Evolutionary conservation across 164 flowering plant species (phyloP), one percentile per base, ranked within the genome.

Genomic region (Vitis rupestris): DNA sequence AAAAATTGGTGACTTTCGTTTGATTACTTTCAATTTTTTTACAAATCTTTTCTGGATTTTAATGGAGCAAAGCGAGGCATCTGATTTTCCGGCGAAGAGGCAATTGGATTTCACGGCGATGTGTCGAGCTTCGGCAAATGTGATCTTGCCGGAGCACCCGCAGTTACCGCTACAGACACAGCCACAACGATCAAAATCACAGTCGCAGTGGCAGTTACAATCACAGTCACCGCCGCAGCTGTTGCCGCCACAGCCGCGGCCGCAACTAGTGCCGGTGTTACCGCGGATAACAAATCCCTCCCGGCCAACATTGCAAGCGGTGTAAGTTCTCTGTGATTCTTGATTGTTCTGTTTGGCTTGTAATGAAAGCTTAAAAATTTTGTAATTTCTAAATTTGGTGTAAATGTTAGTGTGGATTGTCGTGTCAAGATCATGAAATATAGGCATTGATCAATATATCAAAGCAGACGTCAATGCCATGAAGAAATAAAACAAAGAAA

Each of bases 21-120:
- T 64, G 8, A 17, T 8, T 11, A 12, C 15, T 30, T 50, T 44
- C 27, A 49, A 44, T 63, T 11, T 27, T 13, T 30, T 56, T 30
- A 37, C 9, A 30, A 19, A 56, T 48, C 13, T 31, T 31, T 30
- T 19, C 4, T 4, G 49, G 50, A 61, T n/a, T 55, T 11, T 59
- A 50, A 79, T 77, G 82, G 82, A 82, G 78, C 65, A 78, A 57
- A 66, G 69, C n/a, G 78, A 81, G 58, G 69, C 68, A 23, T 71
- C 70, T 2, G 75, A 76, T 50, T 67, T 79, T 10, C 73, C 72
- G 59, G 68, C 79, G 50, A 76, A 77, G 72, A 76, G 83, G 78
- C 85, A 82, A 48, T 71, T 82, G 76, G 87, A 84, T 75, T 84
- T 84, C 72, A 59, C 80, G 17, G 66, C 74, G 23, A 15, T 47